phyloP scores from a whole-genome alignment of 495 filamentous ascomycete genomes.

The Hypoxylon fragiforme region DNA sequence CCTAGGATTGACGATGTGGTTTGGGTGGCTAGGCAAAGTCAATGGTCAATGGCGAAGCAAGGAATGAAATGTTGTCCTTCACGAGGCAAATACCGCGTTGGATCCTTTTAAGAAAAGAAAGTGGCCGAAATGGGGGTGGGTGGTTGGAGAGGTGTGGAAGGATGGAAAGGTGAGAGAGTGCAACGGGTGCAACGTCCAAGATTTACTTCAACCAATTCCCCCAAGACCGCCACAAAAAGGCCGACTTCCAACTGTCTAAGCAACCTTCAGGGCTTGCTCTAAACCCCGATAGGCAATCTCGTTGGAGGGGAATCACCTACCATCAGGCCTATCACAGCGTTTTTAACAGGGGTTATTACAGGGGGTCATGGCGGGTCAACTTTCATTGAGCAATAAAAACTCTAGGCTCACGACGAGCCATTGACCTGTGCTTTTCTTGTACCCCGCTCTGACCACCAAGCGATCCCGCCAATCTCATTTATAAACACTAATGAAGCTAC shows the following conservation, averaged over 20 bases:
- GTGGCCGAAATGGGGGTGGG: slow-evolving; percentile 6
- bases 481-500: slow-evolving; percentile 8
- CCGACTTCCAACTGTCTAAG: slow-evolving; percentile 20
- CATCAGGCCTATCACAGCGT: slow-evolving; percentile 20
- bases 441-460: not conserved
- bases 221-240: slow-evolving; percentile 7
- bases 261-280: slow-evolving; percentile 7
- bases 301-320: slow-evolving; percentile 13
- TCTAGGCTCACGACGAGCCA: slow-evolving; percentile 4
- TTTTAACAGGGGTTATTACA: slow-evolving; percentile 14
- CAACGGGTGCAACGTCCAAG: slow-evolving; percentile 10
- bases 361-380: slow-evolving; percentile 22
- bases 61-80: slow-evolving; percentile 14
- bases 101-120: slow-evolving; percentile 7
- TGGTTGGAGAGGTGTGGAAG: slow-evolving; percentile 9
- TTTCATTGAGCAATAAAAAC: slow-evolving; percentile 31
- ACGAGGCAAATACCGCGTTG: slow-evolving; percentile 10
- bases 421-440: slow-evolving; percentile 9
- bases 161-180: slow-evolving; percentile 4
- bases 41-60: slow-evolving; percentile 14
- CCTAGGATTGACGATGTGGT: slow-evolving; percentile 6
- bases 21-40: too few species aligned
- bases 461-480: slow-evolving; percentile 6
- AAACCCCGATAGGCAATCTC: slow-evolving; percentile 29
- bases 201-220: slow-evolving; percentile 11